phyloP scores from a whole-genome alignment of 495 filamentous ascomycete genomes.

The Trichoderma virens region DNA sequence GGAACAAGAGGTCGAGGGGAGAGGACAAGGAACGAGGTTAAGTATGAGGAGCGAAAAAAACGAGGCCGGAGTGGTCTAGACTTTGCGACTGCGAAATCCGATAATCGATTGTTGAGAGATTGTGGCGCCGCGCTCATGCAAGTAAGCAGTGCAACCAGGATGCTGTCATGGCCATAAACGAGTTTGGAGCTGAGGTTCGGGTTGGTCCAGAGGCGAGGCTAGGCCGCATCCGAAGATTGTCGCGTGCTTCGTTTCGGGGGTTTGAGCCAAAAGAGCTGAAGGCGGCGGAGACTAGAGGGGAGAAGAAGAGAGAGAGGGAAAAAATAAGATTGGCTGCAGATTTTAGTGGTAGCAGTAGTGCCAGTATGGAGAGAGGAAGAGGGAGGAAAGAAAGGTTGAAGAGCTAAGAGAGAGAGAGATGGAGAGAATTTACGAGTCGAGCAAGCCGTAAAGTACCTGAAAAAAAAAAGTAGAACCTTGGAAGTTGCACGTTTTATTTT shows the following conservation, averaged over 20 bases:
- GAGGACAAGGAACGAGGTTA: background rate
- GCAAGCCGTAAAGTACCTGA: background rate
- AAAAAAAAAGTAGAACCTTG: too few relatives aligned
- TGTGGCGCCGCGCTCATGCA: constrained; percentile 4
- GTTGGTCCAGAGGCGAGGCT: background rate
- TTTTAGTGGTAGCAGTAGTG: background rate
- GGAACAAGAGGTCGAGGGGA: background rate
- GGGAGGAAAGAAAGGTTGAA: background rate
- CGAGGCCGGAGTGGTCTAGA: background rate
- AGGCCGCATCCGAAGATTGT: constrained; percentile 2
- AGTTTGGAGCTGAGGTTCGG: background rate
- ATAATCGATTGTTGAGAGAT: background rate
- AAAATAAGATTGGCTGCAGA: background rate
- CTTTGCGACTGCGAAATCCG: background rate
- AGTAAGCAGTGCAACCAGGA: constrained; percentile 1
- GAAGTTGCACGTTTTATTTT: background rate
- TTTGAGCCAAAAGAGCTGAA: background rate
- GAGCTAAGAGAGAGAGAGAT: background rate
- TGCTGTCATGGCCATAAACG: background rate
- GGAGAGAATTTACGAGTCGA: background rate
- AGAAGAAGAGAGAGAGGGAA: background rate
- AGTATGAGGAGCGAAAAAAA: background rate
- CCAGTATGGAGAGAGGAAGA: background rate
- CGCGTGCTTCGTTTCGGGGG: background rate
- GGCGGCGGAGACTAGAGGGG: background rate